These are phyloP conservation scores for Anisogramma anomala DNA, from an alignment of 2,329 filamentous ascomycete species.

Conservation along the genomic window DNA sequence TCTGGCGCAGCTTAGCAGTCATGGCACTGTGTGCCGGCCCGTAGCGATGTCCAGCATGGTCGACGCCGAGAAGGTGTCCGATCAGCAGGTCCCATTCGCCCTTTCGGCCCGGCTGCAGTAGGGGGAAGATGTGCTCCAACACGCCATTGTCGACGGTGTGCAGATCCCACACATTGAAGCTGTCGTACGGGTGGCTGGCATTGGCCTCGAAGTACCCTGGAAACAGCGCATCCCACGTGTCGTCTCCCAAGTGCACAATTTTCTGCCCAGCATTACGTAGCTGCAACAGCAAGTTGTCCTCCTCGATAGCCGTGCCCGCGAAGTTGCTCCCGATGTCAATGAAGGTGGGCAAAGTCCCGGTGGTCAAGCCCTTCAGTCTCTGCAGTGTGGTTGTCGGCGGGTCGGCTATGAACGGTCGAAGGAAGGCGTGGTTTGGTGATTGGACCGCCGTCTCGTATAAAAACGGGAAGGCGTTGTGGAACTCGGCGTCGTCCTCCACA, in stretches of 20 bases:
- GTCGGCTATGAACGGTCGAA: constrained; percentile 92
- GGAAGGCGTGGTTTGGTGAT: constrained; percentile 70
- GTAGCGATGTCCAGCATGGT: constrained; percentile 93
- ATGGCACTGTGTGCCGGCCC: constrained; percentile 88
- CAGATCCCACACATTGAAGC: constrained; percentile 96
- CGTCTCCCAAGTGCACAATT: constrained; percentile 90
- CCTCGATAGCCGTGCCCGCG: constrained; percentile 86
- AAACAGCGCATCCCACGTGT: constrained; percentile 92
- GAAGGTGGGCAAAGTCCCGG: constrained; percentile 88
- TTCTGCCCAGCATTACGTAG: constrained; percentile 53
- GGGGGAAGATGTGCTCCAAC: constrained; percentile 76
- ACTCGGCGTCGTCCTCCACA: constrained; percentile 47
- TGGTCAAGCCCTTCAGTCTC: constrained; percentile 84
- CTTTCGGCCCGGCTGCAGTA: constrained; percentile 54
- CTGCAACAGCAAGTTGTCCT: constrained; percentile 68
- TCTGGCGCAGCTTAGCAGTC: constrained; percentile 80
- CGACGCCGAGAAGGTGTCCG: constrained; percentile 87
- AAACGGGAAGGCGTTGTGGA: constrained; percentile 79
- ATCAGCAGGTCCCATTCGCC: constrained; percentile 87
- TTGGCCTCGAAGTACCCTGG: constrained; percentile 85
- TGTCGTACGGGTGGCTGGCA: constrained; percentile 82
- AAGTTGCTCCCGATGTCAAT: constrained; percentile 92
- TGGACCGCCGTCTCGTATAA: constrained; percentile 70
- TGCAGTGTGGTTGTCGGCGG: constrained; percentile 91
- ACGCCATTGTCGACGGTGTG: constrained; percentile 96